phyloP scores from a whole-genome alignment of 768 basidiomycete species.

The Lyophyllum semitale region DNA sequence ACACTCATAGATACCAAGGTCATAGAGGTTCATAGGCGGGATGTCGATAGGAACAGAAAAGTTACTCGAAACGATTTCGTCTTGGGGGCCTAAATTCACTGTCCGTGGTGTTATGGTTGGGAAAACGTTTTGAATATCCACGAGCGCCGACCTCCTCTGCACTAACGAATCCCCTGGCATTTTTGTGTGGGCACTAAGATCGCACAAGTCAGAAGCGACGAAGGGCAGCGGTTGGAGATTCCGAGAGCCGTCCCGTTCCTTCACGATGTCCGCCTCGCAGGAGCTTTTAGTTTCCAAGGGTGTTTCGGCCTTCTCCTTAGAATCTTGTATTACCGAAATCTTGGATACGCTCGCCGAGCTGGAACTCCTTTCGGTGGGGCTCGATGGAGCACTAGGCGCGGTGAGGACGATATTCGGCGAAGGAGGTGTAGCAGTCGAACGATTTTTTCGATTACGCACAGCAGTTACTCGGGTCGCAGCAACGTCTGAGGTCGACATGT shows the following conservation, averaged over 20 bases:
- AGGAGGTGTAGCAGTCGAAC: neutral
- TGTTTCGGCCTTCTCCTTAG: neutral
- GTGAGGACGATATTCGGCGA: conserved; percentile 19
- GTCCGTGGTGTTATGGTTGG: neutral
- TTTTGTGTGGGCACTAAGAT: neutral
- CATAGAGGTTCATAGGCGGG: neutral
- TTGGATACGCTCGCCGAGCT: neutral
- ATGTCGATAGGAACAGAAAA: neutral
- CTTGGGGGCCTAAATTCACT: neutral
- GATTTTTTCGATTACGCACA: neutral
- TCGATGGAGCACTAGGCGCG: conserved; percentile 10
- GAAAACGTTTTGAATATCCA: neutral
- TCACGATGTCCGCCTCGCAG: neutral
- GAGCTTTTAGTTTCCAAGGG: neutral
- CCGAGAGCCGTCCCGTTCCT: neutral
- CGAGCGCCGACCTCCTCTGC: neutral
- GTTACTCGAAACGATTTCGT: neutral
- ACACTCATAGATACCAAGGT: neutral
- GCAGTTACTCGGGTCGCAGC: neutral
- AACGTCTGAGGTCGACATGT: conserved; percentile 14
- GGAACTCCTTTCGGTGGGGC: neutral
- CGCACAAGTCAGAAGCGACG: neutral
- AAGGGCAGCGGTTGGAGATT: neutral
- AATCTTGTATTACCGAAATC: neutral
- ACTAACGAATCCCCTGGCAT: neutral